Base-by-base conservation (phyloP, 1,139 yeast genomes). In the Kodamaea fungicola region DNA sequence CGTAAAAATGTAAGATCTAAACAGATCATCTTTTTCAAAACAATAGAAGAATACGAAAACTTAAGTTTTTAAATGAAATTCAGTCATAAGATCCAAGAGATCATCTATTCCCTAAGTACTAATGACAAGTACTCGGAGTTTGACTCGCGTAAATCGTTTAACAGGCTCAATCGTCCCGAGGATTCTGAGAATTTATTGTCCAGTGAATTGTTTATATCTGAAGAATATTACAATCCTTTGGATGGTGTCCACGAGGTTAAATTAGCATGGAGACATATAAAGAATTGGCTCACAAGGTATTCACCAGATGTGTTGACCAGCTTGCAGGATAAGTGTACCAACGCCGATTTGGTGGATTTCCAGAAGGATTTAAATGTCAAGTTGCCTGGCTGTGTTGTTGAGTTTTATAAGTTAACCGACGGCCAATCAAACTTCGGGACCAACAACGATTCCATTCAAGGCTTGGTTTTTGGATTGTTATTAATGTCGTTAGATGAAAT, bases 251-350 rank as follows among this genome's bases (percentile, higher is more conserved):
- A 80, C 44, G 87, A 81, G 49, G 72, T 74, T 1, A 62, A 76
- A 28, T 62, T 80, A 30, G 86, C 87, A 0, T 82, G 89, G 89
- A 69, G 83, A 49, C 84, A 79, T 48, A 78, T 82, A 35, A 80
- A 78, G 44, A 64, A 71, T 27, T 81, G 87, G 86, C 59, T 80
- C 6, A 54, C 61, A 13, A 74, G 69, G 42, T 61, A 78, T 50
- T 73, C 76, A 23, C 74, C 78, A 0, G 88, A 81, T 52, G 54
- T 81, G 42, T 64, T 64, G 45, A 74, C 77, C 19, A 67, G 84
- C 0, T 61, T 83, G 29, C 77, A 80, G 47, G 78, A 74, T 39
- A 80, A 83, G 22, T 81, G 86, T 52, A 80, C 90, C 0, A 63
- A 67, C 32, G 64, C 76, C 39, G 92, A 83, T 53, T 62, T 83